Evolutionary conservation across 1,284 basidiomycete species (phyloP), one percentile per base, ranked within the genome.

Genomic region (Irpex lacteus): DNA sequence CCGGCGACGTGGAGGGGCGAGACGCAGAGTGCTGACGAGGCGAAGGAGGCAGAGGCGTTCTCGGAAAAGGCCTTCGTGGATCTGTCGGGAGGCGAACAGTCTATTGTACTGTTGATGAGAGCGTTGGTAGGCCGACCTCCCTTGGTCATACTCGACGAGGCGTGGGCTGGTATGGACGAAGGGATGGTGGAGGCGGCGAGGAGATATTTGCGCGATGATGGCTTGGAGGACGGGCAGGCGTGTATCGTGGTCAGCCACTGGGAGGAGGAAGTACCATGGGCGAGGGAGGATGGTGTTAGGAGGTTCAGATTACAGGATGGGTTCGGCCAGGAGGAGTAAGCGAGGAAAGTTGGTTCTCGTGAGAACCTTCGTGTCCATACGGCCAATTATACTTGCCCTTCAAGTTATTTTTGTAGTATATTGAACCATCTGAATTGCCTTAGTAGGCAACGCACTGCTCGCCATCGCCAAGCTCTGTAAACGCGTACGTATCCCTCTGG

Each of bases 91-190:
- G 89, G 89, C 0, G 90, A 92, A 73, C 95, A 96, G 76, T 84
- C 87, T 47, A 76, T 96, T 38, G 85, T 94, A 11, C 77, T 98
- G 36, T 81, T 98, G 58, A 88, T 96, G 81, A 86, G 96, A 9
- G 93, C 95, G 15, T 78, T 97, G 36, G 93, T 96, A 0, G 83
- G 82, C 56, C 80, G 75, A 49, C 85, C 92, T 1, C 83, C 82
- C 53, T 71, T 98, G 44, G 80, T 98, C 8, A 80, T 98, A 9
- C 78, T 98, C 44, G 96, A 98, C 71, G 96, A 98, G 74, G 92
- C 90, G 9, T 95, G 93, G 84, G 88, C 91, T 36, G 95, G 95
- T 36, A 95, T 98, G 92, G 91, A 93, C 70, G 88, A 88, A 62
- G 77, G 75, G 7, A 92, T 94, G 85, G 85, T 96, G 57, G 76